phyloP scores from a whole-genome alignment of 352 stramenopile species.

The Phytophthora megakarya region DNA sequence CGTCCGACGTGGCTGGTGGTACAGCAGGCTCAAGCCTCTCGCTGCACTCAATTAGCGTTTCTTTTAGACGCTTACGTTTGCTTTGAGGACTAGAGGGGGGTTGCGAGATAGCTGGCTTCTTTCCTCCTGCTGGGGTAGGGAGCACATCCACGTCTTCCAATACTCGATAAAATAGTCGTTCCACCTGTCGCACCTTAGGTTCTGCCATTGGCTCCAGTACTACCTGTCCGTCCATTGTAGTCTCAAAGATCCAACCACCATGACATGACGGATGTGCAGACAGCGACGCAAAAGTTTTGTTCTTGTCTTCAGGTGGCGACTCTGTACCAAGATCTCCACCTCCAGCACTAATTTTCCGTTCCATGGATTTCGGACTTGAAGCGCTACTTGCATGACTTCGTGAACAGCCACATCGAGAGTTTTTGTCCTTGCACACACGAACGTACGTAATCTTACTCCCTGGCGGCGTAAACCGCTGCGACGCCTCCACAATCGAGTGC shows the following conservation, averaged over 20 bases:
- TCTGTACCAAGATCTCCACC: constrained; percentile 13
- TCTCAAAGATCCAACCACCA: constrained; percentile 86
- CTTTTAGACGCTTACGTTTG: constrained; percentile 65
- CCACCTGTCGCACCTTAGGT: constrained; percentile 65
- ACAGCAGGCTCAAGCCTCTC: constrained; percentile 66
- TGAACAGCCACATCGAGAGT: constrained; percentile 59
- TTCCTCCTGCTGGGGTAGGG: constrained; percentile 48
- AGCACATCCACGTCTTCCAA: constrained; percentile 71
- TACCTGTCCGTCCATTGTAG: constrained; percentile 82
- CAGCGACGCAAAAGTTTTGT: constrained; percentile 26
- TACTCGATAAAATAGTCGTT: constrained; percentile 80
- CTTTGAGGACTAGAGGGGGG: constrained; percentile 39
- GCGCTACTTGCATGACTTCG: constrained; percentile 43
- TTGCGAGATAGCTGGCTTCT: not conserved
- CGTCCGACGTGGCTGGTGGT: constrained; percentile 15
- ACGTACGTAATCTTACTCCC: constrained; percentile 87
- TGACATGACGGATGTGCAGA: constrained; percentile 49
- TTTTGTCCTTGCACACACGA: constrained; percentile 80
- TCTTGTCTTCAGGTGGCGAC: constrained; percentile 11
- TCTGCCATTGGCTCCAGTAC: constrained; percentile 74
- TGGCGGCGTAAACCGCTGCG: constrained; percentile 79
- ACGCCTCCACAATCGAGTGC: constrained; percentile 84
- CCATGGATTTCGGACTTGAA: constrained; percentile 30
- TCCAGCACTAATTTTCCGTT: constrained; percentile 24
- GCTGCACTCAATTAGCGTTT: constrained; percentile 79